Evolutionary conservation across 768 basidiomycete genomes (phyloP).

Genomic region (Dacryopinax primogenitus): DNA sequence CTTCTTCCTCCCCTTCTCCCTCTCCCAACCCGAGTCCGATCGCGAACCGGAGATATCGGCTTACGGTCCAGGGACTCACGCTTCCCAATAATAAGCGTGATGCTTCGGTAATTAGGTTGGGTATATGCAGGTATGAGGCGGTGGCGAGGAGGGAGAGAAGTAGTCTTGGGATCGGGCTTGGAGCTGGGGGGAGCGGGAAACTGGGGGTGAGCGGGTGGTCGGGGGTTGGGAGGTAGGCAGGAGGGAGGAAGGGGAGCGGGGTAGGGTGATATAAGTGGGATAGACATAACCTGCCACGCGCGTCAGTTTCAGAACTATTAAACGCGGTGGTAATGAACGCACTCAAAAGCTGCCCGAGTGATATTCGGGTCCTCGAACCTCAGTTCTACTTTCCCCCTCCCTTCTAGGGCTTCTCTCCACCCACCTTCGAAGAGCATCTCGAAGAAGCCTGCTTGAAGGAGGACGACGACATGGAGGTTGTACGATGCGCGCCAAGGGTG

Average conservation of each 20-base stretch:
- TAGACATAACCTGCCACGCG: conserved; percentile 54
- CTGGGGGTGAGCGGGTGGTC: conserved; percentile 57
- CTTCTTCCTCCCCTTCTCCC: conserved; percentile 34
- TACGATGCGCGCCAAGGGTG: conserved; percentile 64
- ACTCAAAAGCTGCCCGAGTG: conserved; percentile 86
- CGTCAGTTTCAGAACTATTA: conserved; percentile 8
- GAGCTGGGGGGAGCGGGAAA: conserved; percentile 30
- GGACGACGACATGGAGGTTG: conserved; percentile 67
- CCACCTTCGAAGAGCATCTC: conserved; percentile 72
- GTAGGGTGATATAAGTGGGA: conserved; percentile 79
- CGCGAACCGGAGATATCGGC: conserved; percentile 70
- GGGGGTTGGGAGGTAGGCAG: conserved; percentile 50
- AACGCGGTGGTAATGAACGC: conserved; percentile 28
- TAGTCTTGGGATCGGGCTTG: conserved; percentile 34
- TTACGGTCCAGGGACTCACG: conserved; percentile 63
- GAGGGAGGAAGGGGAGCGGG: conserved; percentile 55
- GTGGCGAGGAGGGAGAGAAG: conserved; percentile 80
- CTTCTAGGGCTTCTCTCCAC: conserved; percentile 46
- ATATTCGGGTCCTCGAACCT: conserved; percentile 78
- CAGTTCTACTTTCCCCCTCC: conserved; percentile 49
- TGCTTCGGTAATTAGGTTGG: conserved; percentile 59
- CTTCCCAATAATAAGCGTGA: conserved; percentile 58
- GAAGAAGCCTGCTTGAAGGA: conserved; percentile 91
- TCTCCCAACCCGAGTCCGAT: conserved; percentile 50
- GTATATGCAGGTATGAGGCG: conserved; percentile 72